phyloP scores from a whole-genome alignment of 768 basidiomycete species.

The Hygrocybe coccinea region DNA sequence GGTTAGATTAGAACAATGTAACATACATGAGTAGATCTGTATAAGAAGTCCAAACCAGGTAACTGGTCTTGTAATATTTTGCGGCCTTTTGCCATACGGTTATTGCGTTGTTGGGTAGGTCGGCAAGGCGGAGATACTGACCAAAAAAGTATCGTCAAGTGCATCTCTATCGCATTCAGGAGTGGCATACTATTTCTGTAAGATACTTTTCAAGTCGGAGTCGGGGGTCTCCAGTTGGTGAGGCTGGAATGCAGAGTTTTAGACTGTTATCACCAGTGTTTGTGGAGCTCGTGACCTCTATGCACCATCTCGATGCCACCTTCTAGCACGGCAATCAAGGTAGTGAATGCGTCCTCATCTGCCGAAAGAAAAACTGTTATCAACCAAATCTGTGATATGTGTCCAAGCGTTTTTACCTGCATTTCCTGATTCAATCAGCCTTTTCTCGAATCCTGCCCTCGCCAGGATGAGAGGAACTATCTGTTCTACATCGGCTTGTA shows the following conservation, averaged over 20 bases:
- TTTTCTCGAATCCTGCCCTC: constrained; percentile 59
- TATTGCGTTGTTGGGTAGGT: constrained; percentile 51
- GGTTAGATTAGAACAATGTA: neutral
- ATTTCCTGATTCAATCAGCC: constrained; percentile 44
- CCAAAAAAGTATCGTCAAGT: neutral
- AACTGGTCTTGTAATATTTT: constrained; percentile 65
- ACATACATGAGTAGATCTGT: constrained; percentile 70
- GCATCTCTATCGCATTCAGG: neutral
- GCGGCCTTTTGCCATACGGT: constrained; percentile 61
- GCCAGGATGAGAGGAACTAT: constrained; percentile 60
- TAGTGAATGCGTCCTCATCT: constrained; percentile 49
- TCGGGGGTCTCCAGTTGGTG: constrained; percentile 65
- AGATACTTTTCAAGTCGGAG: constrained; percentile 82
- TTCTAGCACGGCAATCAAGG: constrained; percentile 54
- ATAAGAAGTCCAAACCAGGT: constrained; percentile 70
- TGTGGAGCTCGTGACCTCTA: constrained; percentile 37
- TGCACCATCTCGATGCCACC: constrained; percentile 60
- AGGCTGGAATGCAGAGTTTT: constrained; percentile 36
- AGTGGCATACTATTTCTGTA: constrained; percentile 58
- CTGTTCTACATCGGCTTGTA: constrained; percentile 60
- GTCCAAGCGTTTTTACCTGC: constrained; percentile 30
- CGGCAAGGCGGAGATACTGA: constrained; percentile 46
- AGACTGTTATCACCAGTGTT: neutral
- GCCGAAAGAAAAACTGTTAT: neutral
- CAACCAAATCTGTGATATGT: neutral